These are phyloP conservation scores for Berkeleyomyces basicola DNA, from an alignment of 2,329 filamentous ascomycete species.

Conservation along the genomic window DNA sequence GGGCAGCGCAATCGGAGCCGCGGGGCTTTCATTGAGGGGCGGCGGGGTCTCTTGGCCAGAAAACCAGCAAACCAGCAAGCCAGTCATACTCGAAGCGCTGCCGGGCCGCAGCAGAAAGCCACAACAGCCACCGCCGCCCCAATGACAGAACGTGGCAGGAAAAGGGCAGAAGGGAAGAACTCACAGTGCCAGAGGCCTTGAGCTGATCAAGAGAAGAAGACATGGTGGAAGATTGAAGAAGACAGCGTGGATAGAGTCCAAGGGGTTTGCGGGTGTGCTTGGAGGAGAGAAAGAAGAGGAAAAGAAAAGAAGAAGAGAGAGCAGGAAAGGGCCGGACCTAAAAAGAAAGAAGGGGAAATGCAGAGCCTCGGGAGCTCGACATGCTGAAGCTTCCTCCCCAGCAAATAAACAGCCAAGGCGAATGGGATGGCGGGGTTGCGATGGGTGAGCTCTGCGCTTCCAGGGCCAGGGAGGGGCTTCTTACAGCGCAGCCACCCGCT, in stretches of 20 bases:
- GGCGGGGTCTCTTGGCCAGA: neutral
- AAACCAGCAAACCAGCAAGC: neutral
- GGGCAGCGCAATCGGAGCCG: conserved; percentile 1
- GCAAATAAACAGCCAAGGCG: too few relatives aligned
- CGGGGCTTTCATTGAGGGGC: neutral
- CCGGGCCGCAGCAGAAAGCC: neutral
- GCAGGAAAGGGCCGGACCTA: neutral
- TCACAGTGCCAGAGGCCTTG: conserved; percentile 89
- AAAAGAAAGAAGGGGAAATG: conserved; percentile 1
- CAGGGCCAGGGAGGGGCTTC: neutral
- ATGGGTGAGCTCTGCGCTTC: neutral
- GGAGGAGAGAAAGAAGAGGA: conserved; percentile 1
- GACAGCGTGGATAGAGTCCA: conserved; percentile 2
- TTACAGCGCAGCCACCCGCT: too few relatives aligned
- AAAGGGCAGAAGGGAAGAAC: conserved; percentile 25
- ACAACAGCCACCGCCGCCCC: conserved; percentile 16
- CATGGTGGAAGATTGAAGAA: conserved; percentile 35
- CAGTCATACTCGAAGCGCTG: too few relatives aligned
- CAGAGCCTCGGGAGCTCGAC: neutral
- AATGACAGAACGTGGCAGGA: conserved; percentile 20
- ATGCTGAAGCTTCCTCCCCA: too few relatives aligned
- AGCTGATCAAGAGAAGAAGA: conserved; percentile 86
- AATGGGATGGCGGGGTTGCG: neutral
- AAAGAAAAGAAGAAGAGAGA: conserved; percentile 6
- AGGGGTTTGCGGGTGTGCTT: neutral